A percentile compares a stretch with the other conserved stretches of the same genome.
phyloP scores from a whole-genome alignment of 1,284 basidiomycete species.

The Rugosomyces carneus region DNA sequence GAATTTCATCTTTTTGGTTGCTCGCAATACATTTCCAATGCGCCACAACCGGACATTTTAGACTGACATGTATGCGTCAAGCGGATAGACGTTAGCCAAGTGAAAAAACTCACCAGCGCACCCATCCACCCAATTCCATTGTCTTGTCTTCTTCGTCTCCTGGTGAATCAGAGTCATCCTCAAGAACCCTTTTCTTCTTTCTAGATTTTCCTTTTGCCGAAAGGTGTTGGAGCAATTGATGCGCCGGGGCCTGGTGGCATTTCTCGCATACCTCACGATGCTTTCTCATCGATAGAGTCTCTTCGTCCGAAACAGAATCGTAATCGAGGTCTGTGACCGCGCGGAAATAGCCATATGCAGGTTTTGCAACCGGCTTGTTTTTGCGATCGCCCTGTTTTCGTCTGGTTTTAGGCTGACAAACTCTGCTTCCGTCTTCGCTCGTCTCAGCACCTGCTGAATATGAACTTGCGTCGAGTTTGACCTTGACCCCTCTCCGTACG shows the following conservation, averaged over 20 bases:
- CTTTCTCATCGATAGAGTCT: slow-evolving; percentile 43
- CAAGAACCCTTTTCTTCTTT: slow-evolving; percentile 38
- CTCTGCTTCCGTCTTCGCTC: slow-evolving; percentile 19
- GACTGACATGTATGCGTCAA: slow-evolving; percentile 30
- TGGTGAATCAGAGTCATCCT: slow-evolving; percentile 43
- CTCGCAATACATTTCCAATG: slow-evolving; percentile 78
- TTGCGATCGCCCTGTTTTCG: slow-evolving; percentile 21
- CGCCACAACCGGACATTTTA: slow-evolving; percentile 69
- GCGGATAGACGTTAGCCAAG: slow-evolving; percentile 4
- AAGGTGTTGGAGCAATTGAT: slow-evolving; percentile 39
- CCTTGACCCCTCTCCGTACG: slow-evolving; percentile 27
- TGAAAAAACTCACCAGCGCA: slow-evolving; percentile 61
- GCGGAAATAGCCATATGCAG: slow-evolving; percentile 65
- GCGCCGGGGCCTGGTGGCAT: slow-evolving; percentile 55
- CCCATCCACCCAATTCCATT: slow-evolving; percentile 72
- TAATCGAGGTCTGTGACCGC: slow-evolving; percentile 49
- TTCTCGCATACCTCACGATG: slow-evolving; percentile 69
- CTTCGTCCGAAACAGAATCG: slow-evolving; percentile 55
- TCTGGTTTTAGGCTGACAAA: neutral
- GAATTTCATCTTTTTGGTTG: slow-evolving; percentile 66
- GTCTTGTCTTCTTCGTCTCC: slow-evolving; percentile 55
- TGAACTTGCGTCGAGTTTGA: slow-evolving; percentile 26
- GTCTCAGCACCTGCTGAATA: slow-evolving; percentile 22
- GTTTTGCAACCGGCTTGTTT: slow-evolving; percentile 30
- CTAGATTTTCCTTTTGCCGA: slow-evolving; percentile 32